Conservation (phyloP, 805 yeast species). For the Candida multigemmis region DNA sequence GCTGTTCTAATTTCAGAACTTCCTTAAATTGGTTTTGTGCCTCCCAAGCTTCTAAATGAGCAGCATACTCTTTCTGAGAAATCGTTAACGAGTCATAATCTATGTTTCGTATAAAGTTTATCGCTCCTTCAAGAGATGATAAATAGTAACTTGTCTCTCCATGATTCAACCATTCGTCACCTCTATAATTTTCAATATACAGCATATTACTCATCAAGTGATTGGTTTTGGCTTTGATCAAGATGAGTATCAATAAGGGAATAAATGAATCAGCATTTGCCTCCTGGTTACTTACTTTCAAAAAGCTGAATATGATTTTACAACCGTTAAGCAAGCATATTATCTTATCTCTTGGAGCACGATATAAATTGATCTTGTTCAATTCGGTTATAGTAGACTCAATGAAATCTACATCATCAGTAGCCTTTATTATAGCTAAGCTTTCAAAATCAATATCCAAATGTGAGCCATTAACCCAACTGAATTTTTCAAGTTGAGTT, state of each 20-base stretch:
- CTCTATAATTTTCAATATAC: slow-evolving; percentile 80
- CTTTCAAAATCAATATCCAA: slow-evolving; percentile 55
- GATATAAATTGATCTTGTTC: slow-evolving; percentile 66
- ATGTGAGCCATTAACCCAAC: slow-evolving; percentile 68
- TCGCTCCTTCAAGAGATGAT: slow-evolving; percentile 85
- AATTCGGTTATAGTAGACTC: slow-evolving; percentile 63
- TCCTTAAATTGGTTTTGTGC: slow-evolving; percentile 19
- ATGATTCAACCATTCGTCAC: slow-evolving; percentile 53
- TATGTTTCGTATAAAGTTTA: slow-evolving; percentile 64
- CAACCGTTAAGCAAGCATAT: slow-evolving; percentile 88
- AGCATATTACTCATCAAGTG: slow-evolving; percentile 68
- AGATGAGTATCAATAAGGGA: slow-evolving; percentile 78
- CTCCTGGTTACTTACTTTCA: slow-evolving; percentile 63
- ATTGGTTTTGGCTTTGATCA: slow-evolving; percentile 58
- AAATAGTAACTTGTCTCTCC: slow-evolving; percentile 92
- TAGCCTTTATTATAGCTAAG: slow-evolving; percentile 23
- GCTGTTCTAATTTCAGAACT: slow-evolving; percentile 4
- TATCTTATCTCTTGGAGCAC: slow-evolving; percentile 92
- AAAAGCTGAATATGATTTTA: slow-evolving; percentile 81
- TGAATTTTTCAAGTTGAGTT: slow-evolving; percentile 48
- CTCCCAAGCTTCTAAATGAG: slow-evolving; percentile 43
- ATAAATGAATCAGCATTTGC: slow-evolving; percentile 87
- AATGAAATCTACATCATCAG: slow-evolving; percentile 33
- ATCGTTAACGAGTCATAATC: slow-evolving; percentile 52
- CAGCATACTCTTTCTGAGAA: slow-evolving; percentile 47